A percentile compares a stretch with the other conserved stretches of the same genome.
Evolutionary conservation across 2,329 filamentous ascomycete genomes (phyloP).

Genomic region (Fusarium robinianum): DNA sequence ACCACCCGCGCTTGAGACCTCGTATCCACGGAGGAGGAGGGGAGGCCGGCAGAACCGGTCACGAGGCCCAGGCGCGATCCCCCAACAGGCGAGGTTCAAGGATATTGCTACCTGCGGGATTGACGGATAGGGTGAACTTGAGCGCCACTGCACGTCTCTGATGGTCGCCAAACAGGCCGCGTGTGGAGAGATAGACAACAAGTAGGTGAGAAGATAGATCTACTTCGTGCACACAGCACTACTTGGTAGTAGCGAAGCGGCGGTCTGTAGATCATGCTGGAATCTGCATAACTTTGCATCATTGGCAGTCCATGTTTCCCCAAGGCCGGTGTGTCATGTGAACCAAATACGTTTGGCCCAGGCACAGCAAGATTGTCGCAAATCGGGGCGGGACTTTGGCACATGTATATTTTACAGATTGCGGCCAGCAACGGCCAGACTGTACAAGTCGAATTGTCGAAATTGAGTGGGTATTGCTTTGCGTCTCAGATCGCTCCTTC

Average conservation of each 20-base stretch:
- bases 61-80: conserved; percentile 20
- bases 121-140: conserved; percentile 17
- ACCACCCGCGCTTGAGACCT: conserved; percentile 18
- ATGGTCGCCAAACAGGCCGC: too few species aligned
- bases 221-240: conserved; percentile 8
- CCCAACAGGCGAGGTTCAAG: too few species aligned
- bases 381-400: conserved; percentile 28
- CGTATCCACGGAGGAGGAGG: conserved; percentile 24
- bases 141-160: conserved; percentile 23
- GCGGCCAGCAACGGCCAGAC: conserved; percentile 31
- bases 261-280: conserved; percentile 18
- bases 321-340: conserved; percentile 18
- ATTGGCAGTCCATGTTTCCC: conserved; percentile 10
- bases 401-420: conserved; percentile 39
- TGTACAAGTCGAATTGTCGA: conserved; percentile 34
- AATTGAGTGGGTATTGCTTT: conserved; percentile 34
- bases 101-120: conserved; percentile 26
- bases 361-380: conserved; percentile 26
- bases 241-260: conserved; percentile 14
- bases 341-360: conserved; percentile 9
- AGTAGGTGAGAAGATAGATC: too few species aligned
- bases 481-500: conserved; percentile 29
- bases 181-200: too few species aligned
- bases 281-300: conserved; percentile 21
- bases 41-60: conserved; percentile 21